Evolutionary conservation across 2,329 filamentous ascomycete species (phyloP), one percentile per base, ranked within the genome.

Genomic region (Xylaria arbuscula): DNA sequence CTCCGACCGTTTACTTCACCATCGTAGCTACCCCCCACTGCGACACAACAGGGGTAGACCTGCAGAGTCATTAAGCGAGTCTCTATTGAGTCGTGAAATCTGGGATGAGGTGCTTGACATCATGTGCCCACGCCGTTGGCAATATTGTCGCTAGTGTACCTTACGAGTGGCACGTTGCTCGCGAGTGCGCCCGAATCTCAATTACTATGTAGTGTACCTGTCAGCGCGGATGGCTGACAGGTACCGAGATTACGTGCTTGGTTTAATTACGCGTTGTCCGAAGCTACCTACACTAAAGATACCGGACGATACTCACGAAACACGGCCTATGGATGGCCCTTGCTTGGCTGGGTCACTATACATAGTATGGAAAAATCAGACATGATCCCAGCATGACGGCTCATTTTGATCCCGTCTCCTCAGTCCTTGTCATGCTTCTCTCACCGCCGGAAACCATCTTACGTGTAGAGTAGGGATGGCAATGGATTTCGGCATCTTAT

Each of bases 361-460:
- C 36, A 13, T 40, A 40, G 36, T 45, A 17, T 13, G 15, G 40
- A 7, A 60, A 45, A 57, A 3, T 22, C 24, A 24, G 56, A 38
- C 50, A 19, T 61, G 15, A 66, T 36, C 57, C 57, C 24, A 34
- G 28, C 17, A 47, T 55, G 42, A 56, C 58, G 45, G 53, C 51
- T 51, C 34, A 36, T 57, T 57, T 57, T 51, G 50, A 22, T 13
- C 47, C 50, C 56, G 48, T 62, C 48, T 47, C 22, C 32, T 47
- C 22, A 32, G 57, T 11, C 56, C 50, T 56, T 62, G 64, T 66
- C 63, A 55, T 53, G 17, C 36, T 59, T 56, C 24, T 34, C 61
- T 68, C 66, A 68, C 66, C 66, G 66, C 66, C 62, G 53, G 50
- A 61, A 50, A 57, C 53, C 36, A 42, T 47, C 54, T 61, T 54